A percentile compares a stretch with the other conserved stretches of the same genome.
Conservation (phyloP, 2,329 filamentous ascomycete species). For the Thermomyces lanuginosus region DNA sequence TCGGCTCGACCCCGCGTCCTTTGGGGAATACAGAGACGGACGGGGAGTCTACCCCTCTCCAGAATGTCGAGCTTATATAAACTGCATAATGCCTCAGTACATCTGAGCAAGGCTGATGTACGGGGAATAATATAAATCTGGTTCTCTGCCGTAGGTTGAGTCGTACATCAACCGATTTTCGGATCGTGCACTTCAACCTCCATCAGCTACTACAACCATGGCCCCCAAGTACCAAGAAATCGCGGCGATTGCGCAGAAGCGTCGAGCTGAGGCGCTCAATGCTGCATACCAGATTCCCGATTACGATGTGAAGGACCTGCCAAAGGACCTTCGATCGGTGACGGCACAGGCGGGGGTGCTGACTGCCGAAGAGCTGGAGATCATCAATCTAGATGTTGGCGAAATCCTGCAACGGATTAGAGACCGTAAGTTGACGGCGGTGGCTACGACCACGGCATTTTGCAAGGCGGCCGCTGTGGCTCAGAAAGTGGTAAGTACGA, state of each 20-base stretch:
- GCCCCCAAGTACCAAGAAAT: constrained; percentile 21
- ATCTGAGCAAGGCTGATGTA: no score
- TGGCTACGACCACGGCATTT: constrained; percentile 34
- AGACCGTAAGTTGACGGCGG: constrained; percentile 24
- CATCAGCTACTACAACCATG: constrained; percentile 8
- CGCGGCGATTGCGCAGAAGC: constrained; percentile 20
- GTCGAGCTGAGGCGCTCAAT: constrained; percentile 15
- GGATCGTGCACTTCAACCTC: no score
- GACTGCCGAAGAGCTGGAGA: constrained; percentile 22
- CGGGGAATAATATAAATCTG: no score
- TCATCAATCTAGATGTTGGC: constrained; percentile 23
- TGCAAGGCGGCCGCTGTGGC: constrained; percentile 13
- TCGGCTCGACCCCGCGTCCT: no score
- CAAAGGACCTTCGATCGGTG: constrained; percentile 19
- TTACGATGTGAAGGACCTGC: constrained; percentile 9
- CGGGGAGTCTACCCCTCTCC: no score
- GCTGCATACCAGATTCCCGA: neutral
- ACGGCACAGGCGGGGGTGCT: constrained; percentile 22
- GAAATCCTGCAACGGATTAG: constrained; percentile 2
- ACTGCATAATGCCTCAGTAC: no score
- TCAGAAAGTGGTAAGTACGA: constrained; percentile 8
- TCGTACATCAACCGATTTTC: no score
- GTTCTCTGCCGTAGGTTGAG: no score
- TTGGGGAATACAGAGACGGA: no score
- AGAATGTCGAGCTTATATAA: no score